phyloP scores from a whole-genome alignment of 768 basidiomycete genomes.

The Amanita rimosa region DNA sequence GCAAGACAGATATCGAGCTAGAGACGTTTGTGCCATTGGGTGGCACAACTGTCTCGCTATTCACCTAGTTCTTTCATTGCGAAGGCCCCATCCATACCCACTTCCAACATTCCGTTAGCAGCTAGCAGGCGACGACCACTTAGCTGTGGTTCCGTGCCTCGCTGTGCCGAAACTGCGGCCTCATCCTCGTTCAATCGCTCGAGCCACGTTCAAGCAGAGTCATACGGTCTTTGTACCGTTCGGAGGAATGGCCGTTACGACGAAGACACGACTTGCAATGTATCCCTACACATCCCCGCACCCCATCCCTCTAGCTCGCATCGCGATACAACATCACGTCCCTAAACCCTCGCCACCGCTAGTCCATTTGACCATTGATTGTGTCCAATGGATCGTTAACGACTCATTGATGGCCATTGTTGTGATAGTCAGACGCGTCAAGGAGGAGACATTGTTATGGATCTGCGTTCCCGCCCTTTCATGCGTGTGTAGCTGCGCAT shows the following conservation, averaged over 20 bases:
- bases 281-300: neutral
- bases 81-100: constrained; percentile 35
- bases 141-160: constrained; percentile 73
- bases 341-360: neutral
- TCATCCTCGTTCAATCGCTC: constrained; percentile 23
- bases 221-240: neutral
- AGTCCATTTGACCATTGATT: neutral
- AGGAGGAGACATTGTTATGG: neutral
- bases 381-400: neutral
- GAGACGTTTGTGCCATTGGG: constrained; percentile 31
- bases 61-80: constrained; percentile 33
- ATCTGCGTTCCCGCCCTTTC: constrained; percentile 4
- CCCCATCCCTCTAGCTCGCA: neutral
- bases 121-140: constrained; percentile 74
- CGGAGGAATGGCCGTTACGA: neutral
- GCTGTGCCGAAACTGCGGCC: constrained; percentile 70
- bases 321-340: neutral
- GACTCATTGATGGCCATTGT: neutral
- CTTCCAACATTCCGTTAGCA: constrained; percentile 33
- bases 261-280: constrained; percentile 10
- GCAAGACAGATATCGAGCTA: constrained; percentile 56
- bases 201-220: neutral
- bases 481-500: constrained; percentile 2
- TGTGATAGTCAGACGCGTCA: neutral
- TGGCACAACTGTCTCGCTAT: constrained; percentile 42